Evolutionary conservation across 805 yeast genomes (phyloP), one percentile per base, ranked within the genome.

Genomic region (Ogataea nonfermentans): DNA sequence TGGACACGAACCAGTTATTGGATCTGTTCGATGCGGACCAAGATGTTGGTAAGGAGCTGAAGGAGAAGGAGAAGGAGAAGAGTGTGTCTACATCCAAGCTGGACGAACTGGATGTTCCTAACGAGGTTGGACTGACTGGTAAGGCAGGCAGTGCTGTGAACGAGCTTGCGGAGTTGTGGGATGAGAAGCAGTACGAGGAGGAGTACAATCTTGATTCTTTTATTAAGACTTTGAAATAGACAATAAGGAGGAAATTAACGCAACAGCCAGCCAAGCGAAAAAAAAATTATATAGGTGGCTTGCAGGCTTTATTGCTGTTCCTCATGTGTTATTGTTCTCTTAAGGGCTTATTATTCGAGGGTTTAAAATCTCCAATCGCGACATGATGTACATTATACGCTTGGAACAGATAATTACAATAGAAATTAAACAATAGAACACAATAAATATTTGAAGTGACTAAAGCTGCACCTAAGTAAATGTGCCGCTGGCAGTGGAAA

Each of bases 161-260:
- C 19, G 96, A 87, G 50, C 70, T 93, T 48, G 91, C 86, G 8
- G 97, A 90, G 54, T 71, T 93, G 41, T 93, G 99, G 99, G 98
- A 93, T 59, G 93, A 87, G 54, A 74, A 85, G 24, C 97, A 93
- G 63, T 93, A 93, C 56, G 96, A 90, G 49, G 99, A 93, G 57
- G 99, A 93, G 68, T 93, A 93, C 63, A 87, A 93, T 56, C 76
- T 93, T 65, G 97, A 91, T 62, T 79, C 84, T 38, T 93, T 93
- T 62, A 91, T 93, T 64, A 85, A 85, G 67, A 83, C 84, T 19
- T 73, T 87, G 46, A 48, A 52, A 16, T 59, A 36, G 44, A 9
- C 15, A 24, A 26, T 19, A 8, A 8, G 22, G 22, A 19, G 8
- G 8, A 8, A 19, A 19, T 13, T 14, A 29, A 34, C 37, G 23